These are phyloP conservation scores for Penicillium subrubescens DNA, from an alignment of 495 filamentous ascomycete species.

Conservation along the genomic window DNA sequence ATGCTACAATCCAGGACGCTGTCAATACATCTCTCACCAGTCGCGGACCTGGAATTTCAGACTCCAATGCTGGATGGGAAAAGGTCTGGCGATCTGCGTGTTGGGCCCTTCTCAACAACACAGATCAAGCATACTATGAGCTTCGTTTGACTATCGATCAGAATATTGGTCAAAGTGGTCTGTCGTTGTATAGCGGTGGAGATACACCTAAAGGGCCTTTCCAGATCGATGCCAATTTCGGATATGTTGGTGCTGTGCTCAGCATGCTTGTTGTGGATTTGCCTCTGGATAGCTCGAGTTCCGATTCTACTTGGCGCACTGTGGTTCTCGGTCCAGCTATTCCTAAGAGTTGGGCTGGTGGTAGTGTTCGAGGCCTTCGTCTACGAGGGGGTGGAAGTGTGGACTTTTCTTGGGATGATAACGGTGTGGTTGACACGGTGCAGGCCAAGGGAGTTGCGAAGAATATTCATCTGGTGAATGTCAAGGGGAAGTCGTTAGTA, in stretches of 20 bases:
- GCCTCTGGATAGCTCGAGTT: constrained; percentile 26
- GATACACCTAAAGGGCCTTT: constrained; percentile 34
- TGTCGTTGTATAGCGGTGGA: constrained; percentile 47
- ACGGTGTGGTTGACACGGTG: constrained; percentile 22
- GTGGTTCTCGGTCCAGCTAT: constrained; percentile 49
- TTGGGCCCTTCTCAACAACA: constrained; percentile 54
- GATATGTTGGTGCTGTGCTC: constrained; percentile 46
- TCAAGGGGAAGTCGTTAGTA: not conserved
- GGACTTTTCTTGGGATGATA: constrained; percentile 40
- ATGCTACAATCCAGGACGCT: constrained; percentile 23
- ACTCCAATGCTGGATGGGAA: constrained; percentile 56
- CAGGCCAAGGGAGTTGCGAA: not conserved
- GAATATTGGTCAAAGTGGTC: constrained; percentile 52
- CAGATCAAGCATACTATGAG: constrained; percentile 47
- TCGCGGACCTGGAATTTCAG: constrained; percentile 41
- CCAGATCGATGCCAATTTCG: constrained; percentile 61
- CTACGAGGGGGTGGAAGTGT: constrained; percentile 43
- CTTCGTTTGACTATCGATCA: constrained; percentile 39
- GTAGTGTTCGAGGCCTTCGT: constrained; percentile 37
- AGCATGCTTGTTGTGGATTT: constrained; percentile 48
- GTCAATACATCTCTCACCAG: constrained; percentile 42
- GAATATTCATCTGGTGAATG: constrained; percentile 1
- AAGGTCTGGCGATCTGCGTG: constrained; percentile 58
- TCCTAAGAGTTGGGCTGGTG: constrained; percentile 38
- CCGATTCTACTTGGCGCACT: constrained; percentile 5